Evolutionary conservation across 306 rosid species (phyloP), one percentile per base, ranked within the genome.

Genomic region (Cicer yamashitae): DNA sequence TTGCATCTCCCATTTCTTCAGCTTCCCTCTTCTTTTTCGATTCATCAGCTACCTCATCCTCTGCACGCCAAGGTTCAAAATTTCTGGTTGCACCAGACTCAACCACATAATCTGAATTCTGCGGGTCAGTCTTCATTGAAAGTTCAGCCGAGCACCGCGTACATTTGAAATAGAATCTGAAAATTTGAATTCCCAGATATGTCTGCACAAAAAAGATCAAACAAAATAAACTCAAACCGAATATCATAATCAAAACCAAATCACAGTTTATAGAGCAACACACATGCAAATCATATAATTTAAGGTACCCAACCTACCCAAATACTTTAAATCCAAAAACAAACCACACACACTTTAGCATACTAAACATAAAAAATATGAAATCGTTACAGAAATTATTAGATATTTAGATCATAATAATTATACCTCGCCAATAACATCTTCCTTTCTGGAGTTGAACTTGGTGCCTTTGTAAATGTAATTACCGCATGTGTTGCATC

Each of bases 101-200:
- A 18, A 94, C 96, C 7, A 91, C 45, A 13, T 94, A 94, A 84
- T 94, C 98, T 0, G 97, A 94, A 79, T 94, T 94, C 64, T 88
- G 91, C 1, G 98, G 98, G 61, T 94, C 98, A 0, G 97, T 94
- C 87, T 91, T 94, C 69, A 91, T 94, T 1, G 96, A 58, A 6
- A 94, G 85, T 82, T 94, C 98, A 1, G 98, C 96, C 0, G 97
- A 91, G 82, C 98, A 94, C 73, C 67, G 82, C 38, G 98, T 94
- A 69, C 98, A 67, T 82, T 94, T 94, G 63, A 91, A 94, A 83
- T 94, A 91, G 70, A 94, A 91, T 41, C 98, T 79, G 64, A 94
- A 94, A 18, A 91, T 83, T 85, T 88, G 98, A 74, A 94, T 91
- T 7, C 96, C 98, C 61, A 94, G 77, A 74, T 91, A 94, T 10